phyloP scores from a whole-genome alignment of 2,329 filamentous ascomycete species.

The Talaromyces piceae region DNA sequence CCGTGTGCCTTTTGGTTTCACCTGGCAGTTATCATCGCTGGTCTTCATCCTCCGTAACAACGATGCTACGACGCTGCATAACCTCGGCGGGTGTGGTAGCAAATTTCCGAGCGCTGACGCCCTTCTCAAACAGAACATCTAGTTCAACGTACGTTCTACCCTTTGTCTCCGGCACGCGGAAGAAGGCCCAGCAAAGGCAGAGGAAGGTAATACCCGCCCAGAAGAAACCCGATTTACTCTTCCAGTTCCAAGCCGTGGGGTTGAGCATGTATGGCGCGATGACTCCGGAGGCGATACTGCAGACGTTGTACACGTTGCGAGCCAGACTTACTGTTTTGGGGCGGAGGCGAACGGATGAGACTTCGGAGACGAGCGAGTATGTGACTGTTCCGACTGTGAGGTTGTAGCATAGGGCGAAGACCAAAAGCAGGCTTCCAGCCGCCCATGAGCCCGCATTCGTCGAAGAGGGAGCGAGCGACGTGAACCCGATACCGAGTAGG shows the following conservation, averaged over 20 bases:
- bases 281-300: constrained; percentile 71
- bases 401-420: constrained; percentile 55
- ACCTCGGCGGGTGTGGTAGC: background rate
- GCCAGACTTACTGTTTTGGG: constrained; percentile 88
- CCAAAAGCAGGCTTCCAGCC: constrained; percentile 30
- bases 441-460: background rate
- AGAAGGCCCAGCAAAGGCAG: background rate
- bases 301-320: constrained; percentile 71
- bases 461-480: constrained; percentile 54
- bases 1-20: too few species aligned
- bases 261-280: constrained; percentile 91
- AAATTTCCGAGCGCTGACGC: background rate
- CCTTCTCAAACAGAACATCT: background rate
- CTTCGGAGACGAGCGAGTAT: constrained; percentile 79
- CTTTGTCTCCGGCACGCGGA: background rate
- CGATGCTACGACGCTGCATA: too few species aligned
- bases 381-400: constrained; percentile 81
- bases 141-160: background rate
- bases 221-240: background rate
- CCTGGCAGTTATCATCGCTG: too few species aligned
- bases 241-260: constrained; percentile 64
- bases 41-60: too few species aligned
- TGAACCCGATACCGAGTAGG: constrained; percentile 76
- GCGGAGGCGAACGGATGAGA: constrained; percentile 72
- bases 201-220: background rate